Percentiles rank a stretch among this genome's conserved stretches.
Evolutionary conservation across 2,329 filamentous ascomycete species (phyloP).

Genomic region (Colletotrichum sp.): DNA sequence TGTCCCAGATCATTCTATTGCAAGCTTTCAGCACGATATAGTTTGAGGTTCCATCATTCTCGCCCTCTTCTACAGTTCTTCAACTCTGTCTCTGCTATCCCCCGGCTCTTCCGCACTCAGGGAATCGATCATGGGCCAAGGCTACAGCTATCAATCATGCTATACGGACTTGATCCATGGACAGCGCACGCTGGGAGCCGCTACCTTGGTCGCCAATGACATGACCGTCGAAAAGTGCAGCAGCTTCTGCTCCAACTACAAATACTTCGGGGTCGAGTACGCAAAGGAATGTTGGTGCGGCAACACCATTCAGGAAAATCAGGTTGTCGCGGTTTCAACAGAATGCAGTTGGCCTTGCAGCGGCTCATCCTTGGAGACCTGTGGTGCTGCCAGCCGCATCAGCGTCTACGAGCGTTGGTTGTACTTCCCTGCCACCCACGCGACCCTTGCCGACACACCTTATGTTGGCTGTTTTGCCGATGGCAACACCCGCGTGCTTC

Average conservation of each 20-base stretch:
- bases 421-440: neutral
- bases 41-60: neutral
- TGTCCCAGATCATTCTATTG: neutral
- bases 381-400: neutral
- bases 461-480: neutral
- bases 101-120: neutral
- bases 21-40: neutral
- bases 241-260: conserved; percentile 45
- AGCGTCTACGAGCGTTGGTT: neutral
- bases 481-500: conserved; percentile 29
- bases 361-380: neutral
- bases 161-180: neutral
- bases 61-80: neutral
- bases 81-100: neutral
- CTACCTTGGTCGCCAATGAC: conserved; percentile 46
- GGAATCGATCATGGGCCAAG: neutral
- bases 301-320: neutral
- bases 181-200: conserved; percentile 41
- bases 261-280: conserved; percentile 22
- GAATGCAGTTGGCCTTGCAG: neutral
- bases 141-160: neutral
- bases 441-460: neutral
- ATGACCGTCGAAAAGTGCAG: conserved; percentile 53
- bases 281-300: conserved; percentile 25
- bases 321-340: neutral